Evolutionary conservation across 306 rosid genomes (phyloP), one percentile per base, ranked within the genome.

Genomic region (Trifolium repens): DNA sequence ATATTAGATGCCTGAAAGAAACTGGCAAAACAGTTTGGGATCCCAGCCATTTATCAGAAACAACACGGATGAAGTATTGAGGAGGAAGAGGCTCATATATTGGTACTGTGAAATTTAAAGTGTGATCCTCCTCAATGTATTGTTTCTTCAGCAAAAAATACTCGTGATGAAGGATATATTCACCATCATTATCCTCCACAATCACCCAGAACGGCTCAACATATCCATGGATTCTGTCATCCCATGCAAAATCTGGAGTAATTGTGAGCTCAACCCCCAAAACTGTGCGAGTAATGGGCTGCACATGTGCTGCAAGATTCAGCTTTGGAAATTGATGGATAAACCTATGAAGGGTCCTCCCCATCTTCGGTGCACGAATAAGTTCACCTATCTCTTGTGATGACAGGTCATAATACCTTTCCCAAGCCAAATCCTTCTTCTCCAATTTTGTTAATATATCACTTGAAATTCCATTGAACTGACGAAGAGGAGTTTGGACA

Each of bases 401-500:
- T 54, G 96, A 88, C 50, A 94, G 88, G 78, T 94, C 98, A 79
- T 94, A 91, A 64, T 91, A 94, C 79, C 98, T 89, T 79, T 94
- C 98, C 98, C 98, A 94, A 55, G 98, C 88, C 84, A 94, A 82
- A 86, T 91, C 96, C 81, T 88, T 94, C 88, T 91, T 94, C 88
- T 91, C 98, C 84, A 94, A 82, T 79, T 90, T 94, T 35, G 76
- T 86, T 78, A 94, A 82, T 43, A 88, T 72, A 76, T 94, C 96
- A 84, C 86, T 78, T n/a, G 88, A 65, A 73, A 94, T 88, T 67
- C 96, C 98, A 69, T 84, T 82, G 80, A 91, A 94, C 79, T 94
- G 98, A 52, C 91, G 94, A 65, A 94, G 94, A 14, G 96, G 96
- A 15, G 91, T 89, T 77, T 94, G 98, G 62, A 94, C 98, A 78